Conservation (phyloP, 352 stramenopile genomes). For the Phytophthora hybrid region DNA sequence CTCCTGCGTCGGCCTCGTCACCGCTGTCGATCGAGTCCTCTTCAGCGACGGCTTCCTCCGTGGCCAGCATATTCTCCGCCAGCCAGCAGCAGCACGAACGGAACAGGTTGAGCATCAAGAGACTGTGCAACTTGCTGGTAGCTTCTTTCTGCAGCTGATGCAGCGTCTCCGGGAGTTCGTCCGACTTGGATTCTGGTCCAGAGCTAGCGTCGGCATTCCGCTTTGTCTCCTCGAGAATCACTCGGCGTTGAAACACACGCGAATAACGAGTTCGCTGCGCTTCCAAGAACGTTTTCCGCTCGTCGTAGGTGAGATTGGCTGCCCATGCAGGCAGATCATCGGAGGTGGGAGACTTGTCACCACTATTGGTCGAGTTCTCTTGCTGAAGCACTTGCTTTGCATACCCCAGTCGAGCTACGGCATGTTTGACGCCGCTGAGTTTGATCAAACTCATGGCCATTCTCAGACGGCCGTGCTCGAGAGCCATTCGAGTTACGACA, state of each 20-base stretch:
- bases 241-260: constrained; percentile 31
- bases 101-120: constrained; percentile 71
- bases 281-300: constrained; percentile 29
- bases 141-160: constrained; percentile 49
- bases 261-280: constrained; percentile 26
- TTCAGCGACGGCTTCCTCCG: constrained; percentile 5
- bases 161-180: constrained; percentile 23
- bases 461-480: constrained; percentile 47
- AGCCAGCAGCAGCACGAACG: constrained; percentile 72
- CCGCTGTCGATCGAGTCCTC: not conserved
- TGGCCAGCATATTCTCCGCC: constrained; percentile 54
- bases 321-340: not conserved
- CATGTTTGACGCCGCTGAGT: constrained; percentile 32
- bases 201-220: not conserved
- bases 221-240: constrained; percentile 23
- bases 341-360: not conserved
- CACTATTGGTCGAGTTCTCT: not conserved
- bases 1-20: not conserved
- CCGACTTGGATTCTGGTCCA: not conserved
- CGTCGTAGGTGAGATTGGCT: constrained; percentile 18
- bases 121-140: constrained; percentile 42
- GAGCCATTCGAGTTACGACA: constrained; percentile 35
- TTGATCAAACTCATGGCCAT: constrained; percentile 55
- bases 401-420: constrained; percentile 28
- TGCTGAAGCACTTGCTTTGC: constrained; percentile 27